Base-by-base conservation (phyloP, 2,329 filamentous ascomycete genomes). In the Cercospora brassicicola region DNA sequence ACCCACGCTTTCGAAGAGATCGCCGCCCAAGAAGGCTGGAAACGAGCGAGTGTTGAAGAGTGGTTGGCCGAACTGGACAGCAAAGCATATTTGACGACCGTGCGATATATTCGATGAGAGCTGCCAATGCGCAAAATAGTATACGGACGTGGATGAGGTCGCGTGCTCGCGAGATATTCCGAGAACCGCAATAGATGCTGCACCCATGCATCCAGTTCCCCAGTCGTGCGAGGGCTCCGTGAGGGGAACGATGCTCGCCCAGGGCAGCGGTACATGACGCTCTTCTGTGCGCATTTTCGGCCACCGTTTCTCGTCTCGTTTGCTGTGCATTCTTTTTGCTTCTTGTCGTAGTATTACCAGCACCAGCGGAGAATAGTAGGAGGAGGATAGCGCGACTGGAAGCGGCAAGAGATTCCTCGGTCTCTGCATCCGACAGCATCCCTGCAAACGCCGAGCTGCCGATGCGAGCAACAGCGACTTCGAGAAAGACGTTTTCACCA, bases 1-100 rank as follows among this genome's bases (percentile, higher is more conserved):
- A 87, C 86, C 66, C 89, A 91, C 76, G 90, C 94, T 2, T 84
- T 98, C 68, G 95, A 99, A 81, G 89, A 94, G 73, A 91, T 99
- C 72, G 88, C 91, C 1, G 82, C 95, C n/a, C 86, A 90, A 66
- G 93, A 97, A 80, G 91, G 91, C 5, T 86, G 96, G 82, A 96
- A 95, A 82, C 85, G 93, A 66, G 96, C 94, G 81, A 78, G 82
- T 51, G 84, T 88, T 3, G 82, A 80, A 79, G 81, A 70, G 73
- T 87, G 67, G 79, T 60, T 88, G 33, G 81, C 77, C 51, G 90
- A 91, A 73, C 85, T 93, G 13, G 93, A 91, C 83, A 86, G 87
- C 57, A 82, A 89, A 71, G 90, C 92, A 76, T 87, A 90, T 78
- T 76, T 82, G 67, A 78, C 79, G 39, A 76, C 76, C 68, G 78